phyloP scores from a whole-genome alignment of 305 asterid genomes.

The Petunia hybrid region DNA sequence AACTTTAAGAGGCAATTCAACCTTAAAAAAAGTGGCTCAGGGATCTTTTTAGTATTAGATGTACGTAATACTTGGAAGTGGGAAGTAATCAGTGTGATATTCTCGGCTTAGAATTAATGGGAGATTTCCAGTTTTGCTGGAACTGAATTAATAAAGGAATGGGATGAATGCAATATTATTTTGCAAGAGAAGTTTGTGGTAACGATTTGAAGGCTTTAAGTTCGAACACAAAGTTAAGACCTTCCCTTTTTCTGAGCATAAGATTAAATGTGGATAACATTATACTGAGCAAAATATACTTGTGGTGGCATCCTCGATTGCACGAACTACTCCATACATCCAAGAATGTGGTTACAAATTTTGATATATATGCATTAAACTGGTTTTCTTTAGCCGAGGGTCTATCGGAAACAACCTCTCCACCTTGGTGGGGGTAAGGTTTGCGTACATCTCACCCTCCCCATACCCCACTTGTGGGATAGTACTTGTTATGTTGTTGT shows the following conservation, averaged over 20 bases:
- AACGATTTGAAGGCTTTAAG: not conserved
- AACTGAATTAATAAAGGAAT: not conserved
- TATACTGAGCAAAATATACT: not conserved
- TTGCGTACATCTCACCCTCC: too few species aligned
- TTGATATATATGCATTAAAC: not conserved
- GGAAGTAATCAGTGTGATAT: not conserved
- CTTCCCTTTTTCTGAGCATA: not conserved
- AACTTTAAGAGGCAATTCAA: not conserved
- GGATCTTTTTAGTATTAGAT: not conserved
- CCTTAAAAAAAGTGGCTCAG: not conserved
- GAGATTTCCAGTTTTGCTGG: not conserved
- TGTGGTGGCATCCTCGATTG: not conserved
- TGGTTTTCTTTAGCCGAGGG: too few species aligned
- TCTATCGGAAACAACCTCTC: too few species aligned
- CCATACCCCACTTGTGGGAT: too few species aligned
- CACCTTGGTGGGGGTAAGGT: too few species aligned
- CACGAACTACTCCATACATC: not conserved
- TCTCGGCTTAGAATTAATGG: not conserved
- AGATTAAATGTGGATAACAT: not conserved
- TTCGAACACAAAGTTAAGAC: not conserved
- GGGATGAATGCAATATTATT: slow-evolving; percentile 14
- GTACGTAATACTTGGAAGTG: not conserved
- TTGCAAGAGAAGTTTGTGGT: not conserved
- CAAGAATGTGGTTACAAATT: not conserved
- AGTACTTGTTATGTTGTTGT: too few species aligned